Base-by-base conservation (phyloP, 345 rosid genomes). In the Aethionema arabicum region DNA sequence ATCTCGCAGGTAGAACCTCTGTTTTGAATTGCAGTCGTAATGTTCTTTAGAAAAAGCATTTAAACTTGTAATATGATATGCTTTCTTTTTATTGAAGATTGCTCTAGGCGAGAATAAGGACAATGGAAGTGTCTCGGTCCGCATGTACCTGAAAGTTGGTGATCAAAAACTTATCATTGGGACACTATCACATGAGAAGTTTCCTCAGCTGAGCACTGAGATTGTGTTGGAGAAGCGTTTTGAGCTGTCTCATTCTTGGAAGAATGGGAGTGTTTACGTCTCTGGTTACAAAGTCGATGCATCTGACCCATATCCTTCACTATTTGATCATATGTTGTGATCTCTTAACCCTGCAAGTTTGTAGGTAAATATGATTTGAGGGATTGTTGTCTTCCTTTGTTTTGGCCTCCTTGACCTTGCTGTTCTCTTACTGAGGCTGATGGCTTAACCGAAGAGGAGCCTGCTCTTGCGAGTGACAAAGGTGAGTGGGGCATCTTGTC, bases 171-270 rank as follows among this genome's bases (percentile, higher is more conserved):
- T 80, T 72, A 62, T 84, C 15, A 50, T 91, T 41, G 95, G 91
- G 61, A 82, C 77, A 11, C 85, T 90, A 12, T 85, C 85, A 27
- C 74, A 76, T 31, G 85, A 76, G 5, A 85, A 82, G 61, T 52
- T 76, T 54, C 95, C 93, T 46, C 97, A 85, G 60, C 32, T 80
- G 30, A 10, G 68, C 43, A 71, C 82, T 27, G 95, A 87, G 69
- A 66, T 87, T 72, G 80, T 80, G 32, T 54, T 87, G 65, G 85
- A 85, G 16, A 69, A 46, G 52, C 50, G 54, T 29, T 85, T 83
- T 68, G 80, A 70, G 77, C 72, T 90, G 29, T 90, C 85, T 30
- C 97, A 90, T 68, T 78, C 54, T 40, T 74, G 83, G 89, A 84
- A 77, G 68, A 65, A 76, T 59, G 97, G 89, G 59, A 85, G 87